phyloP scores from a whole-genome alignment of 2,329 filamentous ascomycete genomes.

The Pezicula radicicola region DNA sequence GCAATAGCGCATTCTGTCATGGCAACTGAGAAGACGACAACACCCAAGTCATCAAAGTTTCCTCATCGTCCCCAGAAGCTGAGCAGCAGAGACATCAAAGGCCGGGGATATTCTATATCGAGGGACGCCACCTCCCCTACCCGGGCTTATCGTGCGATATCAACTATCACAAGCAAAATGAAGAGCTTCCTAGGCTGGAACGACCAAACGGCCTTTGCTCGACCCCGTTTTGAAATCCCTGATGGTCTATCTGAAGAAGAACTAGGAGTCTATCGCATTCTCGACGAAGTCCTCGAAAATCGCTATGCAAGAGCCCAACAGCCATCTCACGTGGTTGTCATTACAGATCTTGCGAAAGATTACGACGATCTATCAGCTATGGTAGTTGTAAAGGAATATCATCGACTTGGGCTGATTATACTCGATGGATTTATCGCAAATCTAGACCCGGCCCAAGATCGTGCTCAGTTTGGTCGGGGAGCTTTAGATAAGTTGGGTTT shows the following conservation, averaged over 20 bases:
- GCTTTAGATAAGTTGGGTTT: constrained; percentile 18
- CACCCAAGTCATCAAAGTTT: too few species aligned
- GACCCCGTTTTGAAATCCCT: constrained; percentile 6
- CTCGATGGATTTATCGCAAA: constrained; percentile 25
- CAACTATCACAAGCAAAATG: not conserved
- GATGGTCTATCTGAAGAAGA: constrained; percentile 14
- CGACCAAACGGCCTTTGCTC: not conserved
- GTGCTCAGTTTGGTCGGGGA: constrained; percentile 20
- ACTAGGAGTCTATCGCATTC: constrained; percentile 11
- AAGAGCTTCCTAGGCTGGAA: not conserved
- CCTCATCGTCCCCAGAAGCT: too few species aligned
- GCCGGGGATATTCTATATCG: too few species aligned
- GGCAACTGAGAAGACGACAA: too few species aligned
- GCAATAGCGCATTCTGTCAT: too few species aligned
- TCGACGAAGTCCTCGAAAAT: constrained; percentile 9
- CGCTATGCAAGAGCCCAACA: not conserved
- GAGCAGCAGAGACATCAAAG: too few species aligned
- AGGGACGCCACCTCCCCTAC: too few species aligned
- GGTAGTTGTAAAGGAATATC: constrained; percentile 23
- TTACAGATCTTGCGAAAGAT: constrained; percentile 27
- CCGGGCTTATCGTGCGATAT: not conserved
- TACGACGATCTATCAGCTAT: constrained; percentile 26
- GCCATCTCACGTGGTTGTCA: constrained; percentile 18
- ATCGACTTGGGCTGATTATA: constrained; percentile 20
- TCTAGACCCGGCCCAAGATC: constrained; percentile 14